Evolutionary conservation across 139 green algal species (phyloP).

Genomic region (Chlorella sp.): DNA sequence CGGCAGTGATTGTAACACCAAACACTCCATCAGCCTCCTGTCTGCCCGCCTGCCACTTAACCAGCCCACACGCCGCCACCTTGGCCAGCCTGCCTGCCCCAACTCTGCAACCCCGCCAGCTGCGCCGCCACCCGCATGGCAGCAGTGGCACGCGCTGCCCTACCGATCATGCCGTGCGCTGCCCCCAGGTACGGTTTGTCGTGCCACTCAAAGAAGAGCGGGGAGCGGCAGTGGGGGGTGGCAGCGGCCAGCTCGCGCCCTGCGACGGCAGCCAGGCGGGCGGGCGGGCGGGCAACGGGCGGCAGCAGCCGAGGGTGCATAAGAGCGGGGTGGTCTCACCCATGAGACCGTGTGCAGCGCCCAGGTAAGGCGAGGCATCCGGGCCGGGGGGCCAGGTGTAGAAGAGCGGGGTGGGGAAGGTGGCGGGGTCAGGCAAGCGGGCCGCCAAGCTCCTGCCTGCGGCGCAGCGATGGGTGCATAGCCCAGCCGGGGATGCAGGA

Average conservation of each 20-base stretch:
- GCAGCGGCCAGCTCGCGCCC: neutral
- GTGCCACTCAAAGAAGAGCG: slow-evolving; percentile 42
- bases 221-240: neutral
- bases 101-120: too few relatives aligned
- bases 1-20: too few relatives aligned
- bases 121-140: too few relatives aligned
- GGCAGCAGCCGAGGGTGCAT: neutral
- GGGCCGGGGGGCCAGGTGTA: slow-evolving; percentile 31
- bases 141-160: neutral
- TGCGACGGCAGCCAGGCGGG: neutral
- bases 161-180: slow-evolving; percentile 48
- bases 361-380: slow-evolving; percentile 14
- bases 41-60: neutral
- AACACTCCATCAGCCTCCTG: too few relatives aligned
- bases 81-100: neutral
- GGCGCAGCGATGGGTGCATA: neutral
- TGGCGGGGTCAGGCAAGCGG: neutral
- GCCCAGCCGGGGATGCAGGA: neutral
- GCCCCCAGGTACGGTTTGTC: slow-evolving; percentile 44
- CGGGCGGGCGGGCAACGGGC: neutral
- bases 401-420: slow-evolving; percentile 31
- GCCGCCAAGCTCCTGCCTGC: slow-evolving; percentile 4
- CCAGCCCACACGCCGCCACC: neutral
- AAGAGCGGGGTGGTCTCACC: neutral
- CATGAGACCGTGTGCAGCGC: slow-evolving; percentile 24